phyloP scores from a whole-genome alignment of 176 grass and related monocot species.

The Zea mays region Zm-B73-REFERENCE-NAM-5.0 NC_050104.1:157405501-157406000 shows the following conservation, averaged over 20 bases:
- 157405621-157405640: slow-evolving; percentile 82
- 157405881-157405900: slow-evolving; percentile 22
- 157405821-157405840: slow-evolving; percentile 18
- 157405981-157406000: too few relatives aligned
- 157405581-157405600: slow-evolving; percentile 53
- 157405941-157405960: slow-evolving; percentile 57
- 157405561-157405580: slow-evolving; percentile 88
- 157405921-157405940: slow-evolving; percentile 32
- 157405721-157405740: background rate
- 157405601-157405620: slow-evolving; percentile 54
- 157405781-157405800: background rate
- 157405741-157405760: background rate
- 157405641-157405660: slow-evolving; percentile 86
- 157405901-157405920: background rate
- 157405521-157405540: background rate
- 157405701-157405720: slow-evolving; percentile 75
- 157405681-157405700: slow-evolving; percentile 90
- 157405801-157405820: slow-evolving; percentile 6
- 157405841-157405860: background rate
- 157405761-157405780: background rate
- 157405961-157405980: slow-evolving; percentile 20
- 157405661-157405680: slow-evolving; percentile 77
- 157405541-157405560: slow-evolving; percentile 31
- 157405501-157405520: background rate
- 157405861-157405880: slow-evolving; percentile 34